Conservation (phyloP, 441 rosid genomes). For the Erodium moschatum region DNA sequence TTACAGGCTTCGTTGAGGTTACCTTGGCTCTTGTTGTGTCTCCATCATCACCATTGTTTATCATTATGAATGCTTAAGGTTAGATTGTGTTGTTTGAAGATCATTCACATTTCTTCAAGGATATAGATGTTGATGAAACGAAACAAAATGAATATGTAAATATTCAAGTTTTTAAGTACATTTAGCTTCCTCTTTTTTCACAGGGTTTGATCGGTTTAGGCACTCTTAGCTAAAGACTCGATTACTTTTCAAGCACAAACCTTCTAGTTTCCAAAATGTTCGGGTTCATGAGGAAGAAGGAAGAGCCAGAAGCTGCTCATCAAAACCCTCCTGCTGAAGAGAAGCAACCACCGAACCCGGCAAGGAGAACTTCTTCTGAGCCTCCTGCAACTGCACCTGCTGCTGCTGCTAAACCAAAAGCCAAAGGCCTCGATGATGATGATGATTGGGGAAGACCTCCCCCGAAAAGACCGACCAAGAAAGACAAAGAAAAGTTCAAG, state of each 20-base stretch:
- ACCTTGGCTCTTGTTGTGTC: neutral
- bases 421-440: slow-evolving; percentile 11
- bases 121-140: neutral
- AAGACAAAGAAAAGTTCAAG: slow-evolving; percentile 29
- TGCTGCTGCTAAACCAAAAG: slow-evolving; percentile 21
- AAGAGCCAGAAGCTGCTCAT: neutral
- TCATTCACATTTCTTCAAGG: neutral
- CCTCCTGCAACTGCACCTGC: slow-evolving; percentile 25
- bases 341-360: slow-evolving; percentile 24
- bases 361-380: slow-evolving; percentile 48
- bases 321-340: slow-evolving; percentile 13
- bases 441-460: slow-evolving; percentile 14
- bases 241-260: neutral
- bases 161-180: neutral
- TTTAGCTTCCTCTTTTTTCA: neutral
- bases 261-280: slow-evolving; percentile 4
- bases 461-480: slow-evolving; percentile 19
- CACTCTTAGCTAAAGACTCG: neutral
- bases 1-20: neutral
- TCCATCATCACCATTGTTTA: too few relatives aligned
- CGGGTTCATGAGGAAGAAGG: neutral
- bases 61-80: neutral
- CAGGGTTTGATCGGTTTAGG: neutral
- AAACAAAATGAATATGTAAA: neutral
- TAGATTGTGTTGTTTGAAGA: neutral